Conservation (phyloP, 306 rosid genomes). For the Cucumis cinereus region DNA sequence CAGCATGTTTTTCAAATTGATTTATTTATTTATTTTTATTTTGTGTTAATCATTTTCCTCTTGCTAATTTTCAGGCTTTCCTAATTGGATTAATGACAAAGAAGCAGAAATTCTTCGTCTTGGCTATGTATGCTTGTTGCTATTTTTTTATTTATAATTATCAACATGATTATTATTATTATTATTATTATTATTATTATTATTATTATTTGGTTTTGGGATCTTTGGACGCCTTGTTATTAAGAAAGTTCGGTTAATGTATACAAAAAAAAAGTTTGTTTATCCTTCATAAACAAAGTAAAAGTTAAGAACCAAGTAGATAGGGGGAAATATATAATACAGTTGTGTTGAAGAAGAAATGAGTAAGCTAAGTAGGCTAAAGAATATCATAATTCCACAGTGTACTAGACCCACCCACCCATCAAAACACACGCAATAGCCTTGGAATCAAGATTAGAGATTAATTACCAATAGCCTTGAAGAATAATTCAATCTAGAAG, state of each 20-base stretch:
- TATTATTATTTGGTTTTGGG: not conserved
- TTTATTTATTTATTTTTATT: not conserved
- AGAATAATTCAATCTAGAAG: not conserved
- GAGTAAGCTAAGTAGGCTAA: not conserved
- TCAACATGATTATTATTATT: not conserved
- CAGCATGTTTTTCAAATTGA: not conserved
- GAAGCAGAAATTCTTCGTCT: conserved; percentile 64
- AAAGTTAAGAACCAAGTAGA: not conserved
- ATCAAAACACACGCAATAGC: not conserved
- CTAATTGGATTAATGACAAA: conserved; percentile 57
- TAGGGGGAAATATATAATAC: not conserved
- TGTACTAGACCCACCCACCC: not conserved
- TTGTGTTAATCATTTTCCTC: not conserved
- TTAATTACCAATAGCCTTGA: not conserved
- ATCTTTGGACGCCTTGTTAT: not conserved
- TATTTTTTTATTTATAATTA: not conserved
- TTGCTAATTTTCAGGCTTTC: conserved; percentile 41
- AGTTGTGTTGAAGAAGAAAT: not conserved
- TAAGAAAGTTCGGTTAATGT: not conserved
- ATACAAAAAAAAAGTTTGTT: not conserved
- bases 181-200: too few relatives aligned
- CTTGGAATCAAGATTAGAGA: not conserved
- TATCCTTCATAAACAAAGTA: not conserved
- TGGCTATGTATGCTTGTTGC: conserved; percentile 47
- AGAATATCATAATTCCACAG: not conserved